phyloP scores from a whole-genome alignment of 202 grass and related monocot genomes.

The Eragrostis tef region DNA sequence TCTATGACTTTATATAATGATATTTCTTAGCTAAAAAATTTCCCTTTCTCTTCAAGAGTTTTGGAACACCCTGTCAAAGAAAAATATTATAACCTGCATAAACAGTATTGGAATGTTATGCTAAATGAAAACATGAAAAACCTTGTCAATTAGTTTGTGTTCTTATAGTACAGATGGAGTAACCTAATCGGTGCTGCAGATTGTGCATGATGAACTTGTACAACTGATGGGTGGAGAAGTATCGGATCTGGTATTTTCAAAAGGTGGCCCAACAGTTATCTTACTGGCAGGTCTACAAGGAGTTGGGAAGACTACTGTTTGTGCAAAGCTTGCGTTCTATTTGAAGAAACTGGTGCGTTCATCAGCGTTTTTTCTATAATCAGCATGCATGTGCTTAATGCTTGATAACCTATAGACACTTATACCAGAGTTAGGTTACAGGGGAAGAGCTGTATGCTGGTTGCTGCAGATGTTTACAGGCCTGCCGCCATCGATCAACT shows the following conservation, averaged over 20 bases:
- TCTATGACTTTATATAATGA: background rate
- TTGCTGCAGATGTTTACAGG: constrained; percentile 94
- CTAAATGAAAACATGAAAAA: background rate
- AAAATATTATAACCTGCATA: background rate
- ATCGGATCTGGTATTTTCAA: constrained; percentile 79
- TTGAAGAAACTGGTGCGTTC: constrained; percentile 75
- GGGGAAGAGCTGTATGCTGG: constrained; percentile 96
- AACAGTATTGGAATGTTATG: constrained; percentile 8
- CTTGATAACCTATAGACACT: constrained; percentile 46
- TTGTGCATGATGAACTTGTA: constrained; percentile 89
- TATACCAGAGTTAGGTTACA: constrained; percentile 65
- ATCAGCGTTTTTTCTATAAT: constrained; percentile 22
- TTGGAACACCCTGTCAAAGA: background rate
- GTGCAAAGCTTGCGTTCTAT: constrained; percentile 92
- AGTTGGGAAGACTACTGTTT: constrained; percentile 98
- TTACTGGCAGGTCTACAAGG: constrained; percentile 90
- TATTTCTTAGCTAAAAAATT: background rate
- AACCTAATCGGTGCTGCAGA: constrained; percentile 52
- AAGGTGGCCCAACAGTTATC: constrained; percentile 83
- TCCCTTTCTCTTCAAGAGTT: background rate
- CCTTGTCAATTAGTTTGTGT: no score
- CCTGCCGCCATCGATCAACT: constrained; percentile 99
- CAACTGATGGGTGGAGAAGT: constrained; percentile 94
- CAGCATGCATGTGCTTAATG: constrained; percentile 13
- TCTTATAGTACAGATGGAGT: no score